These are phyloP conservation scores for Cercophora newfieldiana DNA, from an alignment of 495 filamentous ascomycete genomes.

Conservation along the genomic window DNA sequence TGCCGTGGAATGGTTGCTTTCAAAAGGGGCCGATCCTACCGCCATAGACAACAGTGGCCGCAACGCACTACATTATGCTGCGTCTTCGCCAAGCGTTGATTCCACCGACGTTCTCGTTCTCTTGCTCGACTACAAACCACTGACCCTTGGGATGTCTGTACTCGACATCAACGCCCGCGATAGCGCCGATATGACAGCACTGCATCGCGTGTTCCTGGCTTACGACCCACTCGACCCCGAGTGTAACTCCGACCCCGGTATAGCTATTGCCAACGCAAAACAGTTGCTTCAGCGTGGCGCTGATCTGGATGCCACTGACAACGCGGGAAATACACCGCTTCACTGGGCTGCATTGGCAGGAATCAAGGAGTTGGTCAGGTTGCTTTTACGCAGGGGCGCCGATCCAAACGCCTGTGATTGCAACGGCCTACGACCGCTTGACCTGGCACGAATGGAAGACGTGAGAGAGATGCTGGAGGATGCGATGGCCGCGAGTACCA, in stretches of 20 bases:
- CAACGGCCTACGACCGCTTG: conserved; percentile 14
- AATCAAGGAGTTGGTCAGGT: neutral
- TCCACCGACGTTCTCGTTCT: conserved; percentile 5
- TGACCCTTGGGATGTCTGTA: neutral
- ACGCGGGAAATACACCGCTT: conserved; percentile 13
- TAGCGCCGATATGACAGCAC: conserved; percentile 27
- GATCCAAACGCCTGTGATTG: conserved; percentile 1
- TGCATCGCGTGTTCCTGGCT: conserved; percentile 25
- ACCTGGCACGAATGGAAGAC: conserved; percentile 7
- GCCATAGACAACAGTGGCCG: neutral
- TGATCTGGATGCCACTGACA: conserved; percentile 12
- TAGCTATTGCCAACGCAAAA: conserved; percentile 15
- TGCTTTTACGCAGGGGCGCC: conserved; percentile 4
- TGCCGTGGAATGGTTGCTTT: conserved; percentile 2
- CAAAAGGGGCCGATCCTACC: neutral
- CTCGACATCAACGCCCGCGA: conserved; percentile 24
- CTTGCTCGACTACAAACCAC: conserved; percentile 2
- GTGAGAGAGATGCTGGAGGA: conserved; percentile 14
- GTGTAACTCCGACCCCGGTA: conserved; percentile 8
- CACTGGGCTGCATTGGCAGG: conserved; percentile 7
- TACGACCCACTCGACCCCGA: neutral
- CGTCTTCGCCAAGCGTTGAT: neutral
- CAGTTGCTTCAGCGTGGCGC: conserved; percentile 4
- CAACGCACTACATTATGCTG: conserved; percentile 2
- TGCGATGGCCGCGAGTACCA: conserved; percentile 2